Base-by-base conservation (phyloP, 257 asterid species). In the Thymus mandschuricus region DNA sequence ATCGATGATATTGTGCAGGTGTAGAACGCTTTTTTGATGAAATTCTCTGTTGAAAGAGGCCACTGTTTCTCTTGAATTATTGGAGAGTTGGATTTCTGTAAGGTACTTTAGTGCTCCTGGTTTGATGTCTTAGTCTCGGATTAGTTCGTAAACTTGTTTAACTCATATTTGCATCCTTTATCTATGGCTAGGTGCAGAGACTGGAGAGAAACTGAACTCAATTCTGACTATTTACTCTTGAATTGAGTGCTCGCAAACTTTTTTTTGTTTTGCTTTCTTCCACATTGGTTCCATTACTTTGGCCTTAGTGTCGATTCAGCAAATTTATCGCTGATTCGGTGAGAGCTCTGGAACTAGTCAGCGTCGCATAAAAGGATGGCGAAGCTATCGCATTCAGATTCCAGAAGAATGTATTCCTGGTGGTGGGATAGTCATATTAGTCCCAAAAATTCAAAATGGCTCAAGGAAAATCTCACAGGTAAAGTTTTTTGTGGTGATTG, bases 361-460 rank as follows among this genome's bases (percentile, higher is more conserved):
- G 64, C 64, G 40, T 50, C 65, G 44, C 54, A 70, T 63, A 45
- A 59, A 77, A 78, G 63, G 64, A 93, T 93, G 97, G 88, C 97
- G 6, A 76, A 86, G 52, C 70, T 89, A 52, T 70, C 89, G 10
- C 86, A 86, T 9, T 57, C 82, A 1, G 89, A 88, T 70, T 87
- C 99, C 4, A 84, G 91, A 51, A 82, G 96, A 31, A 88, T 82
- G 98, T 94, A 94, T 63, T 91, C 99, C 12, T 94, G 99, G 99
- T 94, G 99, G 99, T 94, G 98, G 99, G 92, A 91, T 77, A 94
- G 99, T 75, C 99, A 94, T 69, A 88, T 91, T 77, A 94, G 98
- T 82, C 97, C 97, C 80, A 94, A 91, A 70, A 91, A 94, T 70
- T 94, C 98, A 21, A 94, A 88, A 78, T 94, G 98, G 99, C 98